Evolutionary conservation across 2,329 filamentous ascomycete genomes (phyloP).

Genomic region (Cercospora sojina): DNA sequence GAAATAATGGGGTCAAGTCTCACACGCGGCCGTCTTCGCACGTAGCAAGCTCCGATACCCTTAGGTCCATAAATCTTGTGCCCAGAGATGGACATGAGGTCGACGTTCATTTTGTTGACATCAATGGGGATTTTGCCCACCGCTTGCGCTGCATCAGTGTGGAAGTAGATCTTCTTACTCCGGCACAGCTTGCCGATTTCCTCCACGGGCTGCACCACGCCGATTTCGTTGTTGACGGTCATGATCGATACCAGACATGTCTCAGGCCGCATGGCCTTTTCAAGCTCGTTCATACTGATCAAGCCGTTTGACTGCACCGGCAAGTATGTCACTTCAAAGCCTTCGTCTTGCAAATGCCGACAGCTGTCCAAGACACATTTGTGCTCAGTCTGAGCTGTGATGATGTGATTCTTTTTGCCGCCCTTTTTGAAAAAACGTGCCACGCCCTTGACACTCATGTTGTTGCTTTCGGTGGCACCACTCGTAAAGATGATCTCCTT

Average conservation of each 20-base stretch:
- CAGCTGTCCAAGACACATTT: constrained; percentile 98
- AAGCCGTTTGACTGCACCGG: constrained; percentile 86
- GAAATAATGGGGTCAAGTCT: constrained; percentile 94
- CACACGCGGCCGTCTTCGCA: constrained; percentile 86
- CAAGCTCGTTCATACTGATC: constrained; percentile 77
- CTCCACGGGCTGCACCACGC: constrained; percentile 93
- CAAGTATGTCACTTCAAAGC: constrained; percentile 94
- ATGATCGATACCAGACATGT: constrained; percentile 94
- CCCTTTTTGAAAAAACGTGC: constrained; percentile 89
- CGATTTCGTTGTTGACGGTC: constrained; percentile 99
- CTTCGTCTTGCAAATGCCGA: constrained; percentile 92
- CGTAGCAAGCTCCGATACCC: constrained; percentile 94
- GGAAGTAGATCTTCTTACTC: constrained; percentile 93
- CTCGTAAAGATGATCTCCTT: constrained; percentile 99
- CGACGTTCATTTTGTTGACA: constrained; percentile 96
- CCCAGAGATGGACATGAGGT: constrained; percentile 97
- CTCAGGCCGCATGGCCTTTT: constrained; percentile 85
- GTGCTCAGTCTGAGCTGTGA: constrained; percentile 96
- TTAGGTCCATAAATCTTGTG: constrained; percentile 99
- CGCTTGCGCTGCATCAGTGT: constrained; percentile 93
- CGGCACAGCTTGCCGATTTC: constrained; percentile 92
- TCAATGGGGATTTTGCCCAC: constrained; percentile 98
- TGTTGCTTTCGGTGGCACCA: constrained; percentile 97
- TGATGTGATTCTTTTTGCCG: constrained; percentile 97
- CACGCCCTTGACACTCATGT: constrained; percentile 99